Base-by-base conservation (phyloP, 2,329 filamentous ascomycete genomes). In the Phialemoniopsis sp. region DNA sequence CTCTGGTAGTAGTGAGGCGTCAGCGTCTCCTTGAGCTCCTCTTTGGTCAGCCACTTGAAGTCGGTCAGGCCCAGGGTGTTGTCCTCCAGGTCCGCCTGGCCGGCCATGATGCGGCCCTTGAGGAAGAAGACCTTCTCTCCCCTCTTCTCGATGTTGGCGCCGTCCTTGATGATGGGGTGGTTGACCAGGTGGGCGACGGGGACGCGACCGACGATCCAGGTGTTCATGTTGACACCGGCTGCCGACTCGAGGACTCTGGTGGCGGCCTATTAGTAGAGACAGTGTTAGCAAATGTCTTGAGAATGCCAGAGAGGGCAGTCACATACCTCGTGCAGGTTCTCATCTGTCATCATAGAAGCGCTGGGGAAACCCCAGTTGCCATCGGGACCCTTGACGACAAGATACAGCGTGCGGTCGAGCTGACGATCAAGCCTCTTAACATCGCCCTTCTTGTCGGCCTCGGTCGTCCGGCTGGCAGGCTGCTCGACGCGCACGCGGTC, bases 191-290 rank as follows among this genome's bases (percentile, higher is more conserved):
- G 86, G 18, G 90, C 91, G 42, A 96, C 78, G 10, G 93, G 93
- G 42, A 86, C 85, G 53, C 89, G 89, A 44, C 89, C 91, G 37
- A 98, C 87, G 51, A 97, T 80, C 90, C 93, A 98, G 40, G 89
- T 96, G 71, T 97, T 97, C 90, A 98, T 97, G 73, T 98, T 94
- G 45, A 87, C 68, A 42, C 93, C 93, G 9, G 85, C 89, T 4
- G 88, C 73, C 53, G 87, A 75, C 38, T 83, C 72, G 17, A 97
- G 73, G 39, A 89, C 81, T 44, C 89, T 79, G 57, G 89, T 79
- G 29, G 91, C 89, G 33, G 87, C 83, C 93, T 98, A 52, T 46
- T 38, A 21, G 9, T 4, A 26, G 12, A 14, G 14, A 41, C 16
- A 19, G 31, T 14, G 18, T 31, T 31, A 9, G 36, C 15, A 26